Percentiles rank a stretch among this genome's conserved stretches.
Evolutionary conservation across 1,284 basidiomycete genomes (phyloP).

Genomic region (Moesziomyces sp.): DNA sequence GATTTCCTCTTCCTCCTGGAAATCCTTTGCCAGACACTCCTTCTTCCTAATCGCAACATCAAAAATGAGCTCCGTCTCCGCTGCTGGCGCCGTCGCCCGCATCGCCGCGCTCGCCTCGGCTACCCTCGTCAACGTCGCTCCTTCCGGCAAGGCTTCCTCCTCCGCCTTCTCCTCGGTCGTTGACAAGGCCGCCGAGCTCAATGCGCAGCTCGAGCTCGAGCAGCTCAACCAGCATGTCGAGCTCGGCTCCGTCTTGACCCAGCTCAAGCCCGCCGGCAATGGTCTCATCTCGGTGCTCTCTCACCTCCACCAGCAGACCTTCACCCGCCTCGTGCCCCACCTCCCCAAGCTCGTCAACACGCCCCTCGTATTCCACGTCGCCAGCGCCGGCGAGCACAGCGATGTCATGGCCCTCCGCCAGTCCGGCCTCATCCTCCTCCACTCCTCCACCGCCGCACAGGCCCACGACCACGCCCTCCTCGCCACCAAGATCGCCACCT

Average conservation of each 20-base stretch:
- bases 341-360: slow-evolving; percentile 55
- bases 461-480: slow-evolving; percentile 80
- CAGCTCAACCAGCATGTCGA: slow-evolving; percentile 51
- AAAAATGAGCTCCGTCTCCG: slow-evolving; percentile 45
- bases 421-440: slow-evolving; percentile 74
- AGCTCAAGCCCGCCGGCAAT: slow-evolving; percentile 47
- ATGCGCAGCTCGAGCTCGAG: slow-evolving; percentile 45
- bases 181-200: slow-evolving; percentile 28
- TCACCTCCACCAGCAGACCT: slow-evolving; percentile 48
- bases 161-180: slow-evolving; percentile 41
- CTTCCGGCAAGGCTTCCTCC: slow-evolving; percentile 30
- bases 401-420: slow-evolving; percentile 74
- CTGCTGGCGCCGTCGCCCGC: slow-evolving; percentile 48
- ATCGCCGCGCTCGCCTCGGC: slow-evolving; percentile 47
- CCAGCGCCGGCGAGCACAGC: slow-evolving; percentile 71
- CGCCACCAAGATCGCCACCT: slow-evolving; percentile 76
- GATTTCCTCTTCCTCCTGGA: too few relatives aligned
- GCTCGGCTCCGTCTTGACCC: slow-evolving; percentile 43
- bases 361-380: slow-evolving; percentile 60
- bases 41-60: neutral
- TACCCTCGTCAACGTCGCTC: slow-evolving; percentile 42
- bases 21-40: neutral
- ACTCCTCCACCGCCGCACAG: slow-evolving; percentile 76
- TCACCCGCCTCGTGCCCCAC: slow-evolving; percentile 61
- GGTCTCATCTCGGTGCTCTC: slow-evolving; percentile 54